Evolutionary conservation across 192 early-diverging fungal species (phyloP).

Genomic region (Coemansia biformis): DNA sequence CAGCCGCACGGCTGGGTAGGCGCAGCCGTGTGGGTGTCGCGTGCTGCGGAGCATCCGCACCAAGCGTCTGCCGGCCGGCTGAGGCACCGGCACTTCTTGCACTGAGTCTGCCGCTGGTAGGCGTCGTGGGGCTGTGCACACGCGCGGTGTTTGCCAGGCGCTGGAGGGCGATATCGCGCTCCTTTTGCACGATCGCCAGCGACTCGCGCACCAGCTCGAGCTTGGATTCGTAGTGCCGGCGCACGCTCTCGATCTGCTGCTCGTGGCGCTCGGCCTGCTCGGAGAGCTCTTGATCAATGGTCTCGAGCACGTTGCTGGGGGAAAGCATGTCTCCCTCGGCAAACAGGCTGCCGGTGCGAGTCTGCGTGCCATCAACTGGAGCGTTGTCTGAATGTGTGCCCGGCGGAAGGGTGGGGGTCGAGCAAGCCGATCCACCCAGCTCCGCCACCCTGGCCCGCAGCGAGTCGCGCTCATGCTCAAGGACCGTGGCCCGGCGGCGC

Average conservation of each 20-base stretch:
- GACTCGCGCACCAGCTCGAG: conserved; percentile 42
- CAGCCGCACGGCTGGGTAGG: conserved; percentile 20
- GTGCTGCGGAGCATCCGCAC: conserved; percentile 15
- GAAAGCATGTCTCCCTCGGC: conserved; percentile 25
- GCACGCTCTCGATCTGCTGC: conserved; percentile 45
- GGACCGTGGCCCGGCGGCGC: conserved; percentile 12
- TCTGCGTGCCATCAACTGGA: neutral
- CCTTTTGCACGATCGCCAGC: conserved; percentile 37
- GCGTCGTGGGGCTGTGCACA: too few species aligned
- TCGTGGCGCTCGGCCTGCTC: conserved; percentile 48
- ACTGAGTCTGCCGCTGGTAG: neutral
- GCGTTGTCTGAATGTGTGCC: conserved; percentile 2
- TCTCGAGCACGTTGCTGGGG: conserved; percentile 32
- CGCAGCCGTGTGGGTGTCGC: conserved; percentile 37
- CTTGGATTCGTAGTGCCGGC: conserved; percentile 41
- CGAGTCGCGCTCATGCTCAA: conserved; percentile 32
- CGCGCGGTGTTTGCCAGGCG: conserved; percentile 28
- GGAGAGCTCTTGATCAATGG: conserved; percentile 42
- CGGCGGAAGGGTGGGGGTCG: conserved; percentile 11
- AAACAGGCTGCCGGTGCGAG: conserved; percentile 13
- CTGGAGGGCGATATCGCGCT: conserved; percentile 43
- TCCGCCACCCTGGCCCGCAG: conserved; percentile 15
- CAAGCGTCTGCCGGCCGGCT: conserved; percentile 7
- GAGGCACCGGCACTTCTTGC: neutral
- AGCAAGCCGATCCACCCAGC: conserved; percentile 26